phyloP scores from a whole-genome alignment of 768 basidiomycete genomes.

The Grammothele lineata region DNA sequence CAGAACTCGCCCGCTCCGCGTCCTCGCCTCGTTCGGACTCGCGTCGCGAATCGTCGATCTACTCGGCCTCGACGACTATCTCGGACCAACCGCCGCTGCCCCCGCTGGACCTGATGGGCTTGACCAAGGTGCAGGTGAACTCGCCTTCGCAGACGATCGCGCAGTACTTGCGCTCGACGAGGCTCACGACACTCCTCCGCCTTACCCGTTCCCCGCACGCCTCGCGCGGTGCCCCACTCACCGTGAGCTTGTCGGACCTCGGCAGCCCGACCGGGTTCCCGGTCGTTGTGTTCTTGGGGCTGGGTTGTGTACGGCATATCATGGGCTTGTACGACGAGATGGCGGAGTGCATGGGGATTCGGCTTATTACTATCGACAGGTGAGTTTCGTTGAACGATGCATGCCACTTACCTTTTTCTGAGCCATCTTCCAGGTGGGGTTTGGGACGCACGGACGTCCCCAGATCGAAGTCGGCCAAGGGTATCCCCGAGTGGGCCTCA shows the following conservation, averaged over 20 bases:
- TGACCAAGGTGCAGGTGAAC: slow-evolving; percentile 43
- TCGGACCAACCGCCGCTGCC: slow-evolving; percentile 24
- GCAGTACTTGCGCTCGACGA: slow-evolving; percentile 80
- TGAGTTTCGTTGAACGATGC: slow-evolving; percentile 29
- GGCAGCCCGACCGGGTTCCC: slow-evolving; percentile 84
- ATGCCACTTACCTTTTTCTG: too few relatives aligned
- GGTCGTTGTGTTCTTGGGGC: slow-evolving; percentile 85
- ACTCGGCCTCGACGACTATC: slow-evolving; percentile 22
- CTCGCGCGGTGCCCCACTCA: slow-evolving; percentile 66
- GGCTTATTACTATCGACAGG: slow-evolving; percentile 93
- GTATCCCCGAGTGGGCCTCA: slow-evolving; percentile 86
- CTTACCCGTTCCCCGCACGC: slow-evolving; percentile 80
- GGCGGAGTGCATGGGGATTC: slow-evolving; percentile 79
- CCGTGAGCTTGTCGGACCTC: slow-evolving; percentile 91
- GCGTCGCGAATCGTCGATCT: slow-evolving; percentile 24
- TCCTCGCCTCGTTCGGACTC: slow-evolving; percentile 18
- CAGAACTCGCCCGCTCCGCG: slow-evolving; percentile 14
- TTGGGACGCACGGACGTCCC: slow-evolving; percentile 78
- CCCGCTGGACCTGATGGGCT: slow-evolving; percentile 24
- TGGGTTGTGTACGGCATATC: slow-evolving; percentile 92
- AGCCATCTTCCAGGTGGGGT: slow-evolving; percentile 63
- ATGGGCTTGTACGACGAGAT: slow-evolving; percentile 97
- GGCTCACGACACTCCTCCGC: slow-evolving; percentile 76
- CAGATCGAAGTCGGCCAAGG: slow-evolving; percentile 61
- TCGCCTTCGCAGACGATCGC: slow-evolving; percentile 69